phyloP scores from a whole-genome alignment of 2,329 filamentous ascomycete species.

The Cordyceps fumosorosea region DNA sequence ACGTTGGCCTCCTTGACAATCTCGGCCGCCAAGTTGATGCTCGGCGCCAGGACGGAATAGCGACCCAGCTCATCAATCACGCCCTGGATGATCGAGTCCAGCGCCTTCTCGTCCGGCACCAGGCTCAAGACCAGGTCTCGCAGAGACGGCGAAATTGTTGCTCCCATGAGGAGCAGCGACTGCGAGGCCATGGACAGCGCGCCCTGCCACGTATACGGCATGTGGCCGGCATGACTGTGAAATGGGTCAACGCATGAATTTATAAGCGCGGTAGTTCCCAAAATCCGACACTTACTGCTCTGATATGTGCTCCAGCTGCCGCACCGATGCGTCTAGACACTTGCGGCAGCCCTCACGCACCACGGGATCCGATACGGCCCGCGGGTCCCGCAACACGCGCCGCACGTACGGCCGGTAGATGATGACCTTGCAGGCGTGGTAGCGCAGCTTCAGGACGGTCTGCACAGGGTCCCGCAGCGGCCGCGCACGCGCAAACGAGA shows the following conservation, averaged over 20 bases:
- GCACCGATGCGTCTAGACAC: conserved; percentile 72
- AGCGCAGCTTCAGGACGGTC: conserved; percentile 70
- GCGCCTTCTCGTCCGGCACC: conserved; percentile 50
- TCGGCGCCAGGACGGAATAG: conserved; percentile 69
- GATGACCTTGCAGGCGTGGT: conserved; percentile 80
- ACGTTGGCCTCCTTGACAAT: conserved; percentile 75
- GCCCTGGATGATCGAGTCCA: conserved; percentile 71
- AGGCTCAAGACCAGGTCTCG: conserved; percentile 55
- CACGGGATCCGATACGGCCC: conserved; percentile 60
- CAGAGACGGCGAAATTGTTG: conserved; percentile 71
- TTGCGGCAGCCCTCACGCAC: conserved; percentile 75
- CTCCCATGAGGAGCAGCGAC: conserved; percentile 75
- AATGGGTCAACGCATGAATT: background rate
- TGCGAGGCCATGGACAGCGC: conserved; percentile 78
- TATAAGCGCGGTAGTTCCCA: background rate
- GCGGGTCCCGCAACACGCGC: conserved; percentile 72
- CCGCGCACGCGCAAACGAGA: conserved; percentile 62
- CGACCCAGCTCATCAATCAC: conserved; percentile 70
- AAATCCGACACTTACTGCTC: conserved; percentile 55
- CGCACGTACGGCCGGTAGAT: conserved; percentile 81
- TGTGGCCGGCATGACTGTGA: conserved; percentile 66
- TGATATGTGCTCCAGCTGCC: conserved; percentile 71
- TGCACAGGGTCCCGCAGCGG: conserved; percentile 67
- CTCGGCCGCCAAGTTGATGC: conserved; percentile 67
- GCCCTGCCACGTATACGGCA: conserved; percentile 82